These are phyloP conservation scores for Candida palmyrensis DNA, from an alignment of 805 yeast species.

Conservation along the genomic window DNA sequence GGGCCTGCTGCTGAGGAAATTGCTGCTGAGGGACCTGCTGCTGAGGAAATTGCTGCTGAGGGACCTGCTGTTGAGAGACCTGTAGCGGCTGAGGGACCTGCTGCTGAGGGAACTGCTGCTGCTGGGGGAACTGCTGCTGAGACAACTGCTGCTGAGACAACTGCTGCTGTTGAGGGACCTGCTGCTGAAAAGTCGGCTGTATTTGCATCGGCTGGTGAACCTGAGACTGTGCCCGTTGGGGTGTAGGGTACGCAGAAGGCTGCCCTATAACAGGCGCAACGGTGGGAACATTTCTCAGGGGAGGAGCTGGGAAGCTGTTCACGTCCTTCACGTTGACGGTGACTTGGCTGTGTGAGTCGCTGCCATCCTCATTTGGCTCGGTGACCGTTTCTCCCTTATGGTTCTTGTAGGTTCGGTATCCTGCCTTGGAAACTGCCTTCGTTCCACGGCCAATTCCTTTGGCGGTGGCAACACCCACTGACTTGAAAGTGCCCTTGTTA, in stretches of 20 bases:
- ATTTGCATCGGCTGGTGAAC: no score
- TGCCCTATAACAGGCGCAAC: constrained; percentile 12
- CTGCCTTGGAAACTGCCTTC: constrained; percentile 45
- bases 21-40: no score
- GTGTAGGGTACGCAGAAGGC: not conserved
- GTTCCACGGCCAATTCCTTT: constrained; percentile 50
- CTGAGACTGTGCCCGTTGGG: constrained; percentile 8
- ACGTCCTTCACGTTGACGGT: constrained; percentile 19
- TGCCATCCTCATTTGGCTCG: constrained; percentile 2
- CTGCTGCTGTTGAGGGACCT: constrained; percentile 9
- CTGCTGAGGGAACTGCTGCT: constrained; percentile 3
- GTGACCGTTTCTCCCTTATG: constrained; percentile 15
- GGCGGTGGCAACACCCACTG: constrained; percentile 44
- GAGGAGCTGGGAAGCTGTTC: constrained; percentile 39
- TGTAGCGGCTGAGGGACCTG: no score
- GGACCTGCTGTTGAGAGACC: no score
- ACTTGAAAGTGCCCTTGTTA: constrained; percentile 47
- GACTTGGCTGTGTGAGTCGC: constrained; percentile 8
- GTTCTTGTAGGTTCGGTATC: constrained; percentile 45
- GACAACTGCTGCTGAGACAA: constrained; percentile 6
- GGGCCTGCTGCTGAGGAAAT: no score
- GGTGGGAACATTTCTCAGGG: constrained; percentile 33
- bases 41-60: no score
- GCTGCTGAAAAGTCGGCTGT: constrained; percentile 8
- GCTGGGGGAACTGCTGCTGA: constrained; percentile 8